These are phyloP conservation scores for Chenopodium formosanum DNA, from an alignment of 148 eudicot species.

Conservation along the genomic window DNA sequence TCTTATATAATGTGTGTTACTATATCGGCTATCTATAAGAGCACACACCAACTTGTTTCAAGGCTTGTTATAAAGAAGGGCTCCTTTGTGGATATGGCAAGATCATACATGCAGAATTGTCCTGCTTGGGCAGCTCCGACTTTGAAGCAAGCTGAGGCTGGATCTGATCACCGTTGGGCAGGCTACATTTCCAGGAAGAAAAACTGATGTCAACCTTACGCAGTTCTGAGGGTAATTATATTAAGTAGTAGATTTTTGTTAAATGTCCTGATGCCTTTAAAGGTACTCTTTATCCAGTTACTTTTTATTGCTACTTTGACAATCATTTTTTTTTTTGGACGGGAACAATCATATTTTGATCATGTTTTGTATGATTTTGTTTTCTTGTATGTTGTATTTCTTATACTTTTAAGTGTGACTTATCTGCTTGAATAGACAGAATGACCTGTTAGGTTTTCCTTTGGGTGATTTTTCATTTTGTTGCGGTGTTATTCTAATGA, in stretches of 20 bases:
- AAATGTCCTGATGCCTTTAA: not conserved
- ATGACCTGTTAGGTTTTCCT: not conserved
- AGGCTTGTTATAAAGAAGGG: slow-evolving; percentile 22
- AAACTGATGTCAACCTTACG: slow-evolving; percentile 37
- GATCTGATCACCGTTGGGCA: slow-evolving; percentile 48
- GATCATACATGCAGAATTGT: slow-evolving; percentile 73
- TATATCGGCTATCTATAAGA: not conserved
- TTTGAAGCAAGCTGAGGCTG: slow-evolving; percentile 35
- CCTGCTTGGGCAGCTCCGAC: slow-evolving; percentile 79
- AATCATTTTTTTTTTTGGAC: no score
- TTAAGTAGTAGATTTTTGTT: not conserved
- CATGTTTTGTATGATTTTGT: not conserved
- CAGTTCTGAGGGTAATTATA: slow-evolving; percentile 34
- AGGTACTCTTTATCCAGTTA: not conserved
- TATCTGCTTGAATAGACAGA: not conserved
- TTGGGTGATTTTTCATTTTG: no score
- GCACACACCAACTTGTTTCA: not conserved
- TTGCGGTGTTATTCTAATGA: not conserved
- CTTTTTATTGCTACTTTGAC: not conserved
- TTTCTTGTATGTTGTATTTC: not conserved
- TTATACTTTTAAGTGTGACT: not conserved
- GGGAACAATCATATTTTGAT: not conserved
- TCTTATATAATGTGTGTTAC: not conserved
- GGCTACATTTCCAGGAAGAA: slow-evolving; percentile 42
- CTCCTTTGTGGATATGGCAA: slow-evolving; percentile 85